Base-by-base conservation (phyloP, 495 filamentous ascomycete species). In the Aspergillus asperescens region DNA sequence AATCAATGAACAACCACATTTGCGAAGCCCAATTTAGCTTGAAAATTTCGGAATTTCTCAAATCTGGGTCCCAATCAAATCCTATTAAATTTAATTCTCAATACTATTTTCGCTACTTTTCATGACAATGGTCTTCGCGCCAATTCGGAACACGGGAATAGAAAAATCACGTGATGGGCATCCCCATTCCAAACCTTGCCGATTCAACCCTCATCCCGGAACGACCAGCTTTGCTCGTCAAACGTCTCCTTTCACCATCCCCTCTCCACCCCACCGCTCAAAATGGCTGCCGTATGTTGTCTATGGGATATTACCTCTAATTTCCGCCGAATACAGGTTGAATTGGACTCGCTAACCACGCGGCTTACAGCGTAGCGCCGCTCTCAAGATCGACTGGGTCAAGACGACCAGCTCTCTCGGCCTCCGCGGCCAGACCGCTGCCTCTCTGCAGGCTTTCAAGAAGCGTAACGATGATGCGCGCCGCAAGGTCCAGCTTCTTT, bases 401-500 rank as follows among this genome's bases (percentile, higher is more conserved):
- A 89, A 89, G 76, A 81, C 97, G 66, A 83, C 84, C 71, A 82
- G 78, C 70, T 91, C 89, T 63, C 90, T 99, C 64, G 92, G 93
- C 64, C 88, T 99, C 71, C 89, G 87, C 75, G 94, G 94, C 66
- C 87, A 88, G 74, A 99, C 94, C 58, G 89, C 86, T 52, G 73
- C 85, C 58, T 85, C 91, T 48, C 88, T 99, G 45, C 84, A 89
- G 68, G 77, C 88, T 60, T 99, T 99, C 86, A 99, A 99, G 80
- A 92, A 95, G 84, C 93, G 94, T 75, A 96, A 97, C 79, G 94
- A 99, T 61, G 91, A 97, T 65, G 91, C 88, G 67, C 92, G 93
- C 76, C 91, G 94, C 75, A 91, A 90, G 76, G 78, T 97, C 28
- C 79, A 81, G 67, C 48, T 81, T 37, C 88, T 97, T 35, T 81